These are phyloP conservation scores for Tolypocladium tropicale DNA, from an alignment of 2,329 filamentous ascomycete species.

Conservation along the genomic window DNA sequence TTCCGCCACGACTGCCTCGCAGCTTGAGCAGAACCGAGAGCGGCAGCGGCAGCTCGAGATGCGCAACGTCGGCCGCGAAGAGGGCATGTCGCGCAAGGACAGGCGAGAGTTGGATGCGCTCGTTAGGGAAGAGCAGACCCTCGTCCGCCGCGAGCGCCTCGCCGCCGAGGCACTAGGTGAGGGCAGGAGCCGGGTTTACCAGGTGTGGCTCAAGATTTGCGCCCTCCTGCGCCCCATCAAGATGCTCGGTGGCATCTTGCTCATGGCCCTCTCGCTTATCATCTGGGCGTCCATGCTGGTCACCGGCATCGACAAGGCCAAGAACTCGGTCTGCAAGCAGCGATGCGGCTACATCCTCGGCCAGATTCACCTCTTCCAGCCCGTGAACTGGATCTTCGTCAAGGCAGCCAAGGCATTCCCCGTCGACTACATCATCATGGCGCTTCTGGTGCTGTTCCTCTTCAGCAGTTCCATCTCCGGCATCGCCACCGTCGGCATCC, in stretches of 20 bases:
- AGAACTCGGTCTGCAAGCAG: slow-evolving; percentile 85
- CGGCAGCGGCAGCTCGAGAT: slow-evolving; percentile 85
- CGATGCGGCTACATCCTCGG: slow-evolving; percentile 88
- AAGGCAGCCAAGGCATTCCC: slow-evolving; percentile 77
- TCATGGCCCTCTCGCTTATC: slow-evolving; percentile 64
- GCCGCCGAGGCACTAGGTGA: slow-evolving; percentile 74
- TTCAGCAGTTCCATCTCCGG: slow-evolving; percentile 84
- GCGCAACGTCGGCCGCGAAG: slow-evolving; percentile 66
- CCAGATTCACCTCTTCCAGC: slow-evolving; percentile 84
- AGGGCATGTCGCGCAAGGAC: slow-evolving; percentile 73
- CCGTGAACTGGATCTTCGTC: slow-evolving; percentile 76
- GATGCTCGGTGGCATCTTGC: slow-evolving; percentile 69
- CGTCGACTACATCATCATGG: slow-evolving; percentile 84
- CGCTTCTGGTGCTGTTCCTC: slow-evolving; percentile 73
- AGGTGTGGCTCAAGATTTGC: slow-evolving; percentile 68
- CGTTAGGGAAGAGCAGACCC: slow-evolving; percentile 80
- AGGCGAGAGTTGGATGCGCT: slow-evolving; percentile 80
- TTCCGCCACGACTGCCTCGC: slow-evolving; percentile 64
- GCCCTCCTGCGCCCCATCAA: slow-evolving; percentile 82
- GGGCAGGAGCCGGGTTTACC: slow-evolving; percentile 63
- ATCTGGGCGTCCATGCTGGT: slow-evolving; percentile 90
- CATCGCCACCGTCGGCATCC: slow-evolving; percentile 78
- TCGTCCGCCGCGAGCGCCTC: slow-evolving; percentile 80
- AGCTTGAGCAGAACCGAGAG: slow-evolving; percentile 80
- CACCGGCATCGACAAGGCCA: slow-evolving; percentile 91